Base-by-base conservation (phyloP, 2,329 filamentous ascomycete genomes). In the Trichoderma arundinaceum region DNA sequence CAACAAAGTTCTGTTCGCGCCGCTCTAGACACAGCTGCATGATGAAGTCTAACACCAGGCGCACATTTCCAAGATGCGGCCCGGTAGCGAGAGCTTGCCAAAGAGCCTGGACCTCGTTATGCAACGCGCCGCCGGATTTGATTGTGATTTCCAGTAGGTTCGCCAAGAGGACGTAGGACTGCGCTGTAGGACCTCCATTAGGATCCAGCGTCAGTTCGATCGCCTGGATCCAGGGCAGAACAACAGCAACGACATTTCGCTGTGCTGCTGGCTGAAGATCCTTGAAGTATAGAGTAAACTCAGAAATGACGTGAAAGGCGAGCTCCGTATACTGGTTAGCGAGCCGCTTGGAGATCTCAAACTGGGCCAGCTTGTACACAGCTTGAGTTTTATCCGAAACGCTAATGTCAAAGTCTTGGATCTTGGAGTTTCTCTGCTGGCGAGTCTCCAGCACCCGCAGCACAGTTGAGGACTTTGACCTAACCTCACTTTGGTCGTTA, bases 331-430 rank as follows among this genome's bases (percentile, higher is more conserved):
- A 92, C 69, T 96, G 92, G 72, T 92, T 92, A 1, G 94, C 91
- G 44, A 99, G 84, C 19, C 94, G 86, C 72, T 94, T 93, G 0
- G 95, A 98, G 22, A 96, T 96, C 74, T 98, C 94, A 70, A 97
- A 98, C 74, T 99, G 95, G 0, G 96, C 95, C 51, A 96, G 83
- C 79, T 99, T 99, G 79, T 98, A 99, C 2, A 99, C 94, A 0
- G 94, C 94, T 70, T 96, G 96, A 0, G 96, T 99, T 79, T 97
- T 98, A 79, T 99, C 96, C 0, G 94, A 96, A 66, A 99, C 95
- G 75, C 94, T 97, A 72, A 99, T 98, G 73, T 99, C 95, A 66
- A 97, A 96, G 75, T 99, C 95, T 74, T 97, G 92, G 7, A 99
- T 88, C 74, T 96, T 96, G 1, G 94, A 97, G 69, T 88, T 95